Base-by-base conservation (phyloP, 192 early-diverging fungal species). In the Chytriomyces hyalinus region DNA sequence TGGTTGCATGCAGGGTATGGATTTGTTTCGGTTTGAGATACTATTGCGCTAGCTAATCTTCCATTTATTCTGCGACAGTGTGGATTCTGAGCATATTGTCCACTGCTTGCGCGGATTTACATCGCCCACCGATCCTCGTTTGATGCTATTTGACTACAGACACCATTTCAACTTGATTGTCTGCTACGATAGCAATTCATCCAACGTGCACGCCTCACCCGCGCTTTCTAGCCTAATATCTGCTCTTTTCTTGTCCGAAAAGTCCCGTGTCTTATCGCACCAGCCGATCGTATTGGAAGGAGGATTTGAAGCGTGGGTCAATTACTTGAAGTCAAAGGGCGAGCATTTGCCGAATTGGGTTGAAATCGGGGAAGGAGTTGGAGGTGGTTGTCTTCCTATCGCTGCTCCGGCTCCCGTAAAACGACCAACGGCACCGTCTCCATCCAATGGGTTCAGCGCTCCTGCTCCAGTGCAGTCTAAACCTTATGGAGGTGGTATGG, bases 271-370 rank as follows among this genome's bases (percentile, higher is more conserved):
- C 8, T 83, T 91, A 47, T 75, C 80, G 45, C 80, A 84, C 26
- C 71, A 76, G 47, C 94, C 94, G 1, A 83, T 93, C 61, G 78
- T 97, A 36, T 77, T 97, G 8, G 65, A 83, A 6, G 96, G 96
- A 13, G 96, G 96, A 0, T 94, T 94, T 82, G 82, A 89, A 47
- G 92, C 87, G 3, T 97, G 96, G 96, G 73, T 76, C 22, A 67
- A 79, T 0, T 85, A 80, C 15, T 73, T 90, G 47, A 87, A 87
- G 6, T 22, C 20, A 48, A 73, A 73, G 53, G 36, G 61, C 7
- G 11, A 17, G 17, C 45, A 20, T 43, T 10, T 62, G 11, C 81
- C 83, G 44, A 73, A 75, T 11, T 87, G 73, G 86, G 78, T 83
- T 36, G 79, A 81, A 78, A 80, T 81, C 49, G 85, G 82, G n/a